Percentiles rank a stretch among this genome's conserved stretches.
These are phyloP conservation scores for Stephania cephalantha DNA, from an alignment of 164 flowering plant genomes.

Conservation along the genomic window DNA sequence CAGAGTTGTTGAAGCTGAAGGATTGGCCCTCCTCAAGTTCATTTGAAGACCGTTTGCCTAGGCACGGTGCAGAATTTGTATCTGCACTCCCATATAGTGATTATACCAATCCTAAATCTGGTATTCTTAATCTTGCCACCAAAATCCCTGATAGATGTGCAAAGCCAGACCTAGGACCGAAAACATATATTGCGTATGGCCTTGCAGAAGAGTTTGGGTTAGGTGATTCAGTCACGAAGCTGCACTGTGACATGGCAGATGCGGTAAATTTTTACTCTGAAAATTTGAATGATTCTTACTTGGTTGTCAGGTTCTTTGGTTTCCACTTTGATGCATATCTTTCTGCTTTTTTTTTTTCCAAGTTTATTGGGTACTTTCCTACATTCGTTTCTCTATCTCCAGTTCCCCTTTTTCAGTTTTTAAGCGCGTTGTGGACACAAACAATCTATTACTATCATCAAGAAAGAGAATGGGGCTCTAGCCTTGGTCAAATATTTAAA, in stretches of 20 bases:
- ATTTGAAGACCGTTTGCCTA: slow-evolving; percentile 69
- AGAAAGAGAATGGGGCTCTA: neutral
- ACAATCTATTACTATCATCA: too few relatives aligned
- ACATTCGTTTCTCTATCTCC: too few relatives aligned
- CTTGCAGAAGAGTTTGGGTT: slow-evolving; percentile 60
- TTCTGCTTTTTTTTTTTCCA: too few relatives aligned
- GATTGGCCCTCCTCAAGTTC: slow-evolving; percentile 78
- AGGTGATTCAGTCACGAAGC: slow-evolving; percentile 81
- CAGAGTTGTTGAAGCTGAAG: slow-evolving; percentile 78
- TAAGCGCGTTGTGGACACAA: too few relatives aligned
- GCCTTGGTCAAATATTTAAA: neutral
- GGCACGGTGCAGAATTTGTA: slow-evolving; percentile 73
- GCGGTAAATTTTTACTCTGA: slow-evolving; percentile 39
- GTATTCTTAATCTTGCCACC: slow-evolving; percentile 64
- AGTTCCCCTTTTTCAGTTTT: too few relatives aligned
- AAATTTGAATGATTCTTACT: neutral
- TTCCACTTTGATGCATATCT: too few relatives aligned
- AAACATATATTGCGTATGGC: slow-evolving; percentile 79
- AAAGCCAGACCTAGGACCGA: slow-evolving; percentile 80
- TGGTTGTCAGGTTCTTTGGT: too few relatives aligned
- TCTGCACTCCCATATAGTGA: slow-evolving; percentile 61
- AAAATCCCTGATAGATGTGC: slow-evolving; percentile 47
- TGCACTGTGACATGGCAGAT: slow-evolving; percentile 79
- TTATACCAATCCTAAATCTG: slow-evolving; percentile 63
- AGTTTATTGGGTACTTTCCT: too few relatives aligned